phyloP scores from a whole-genome alignment of 768 basidiomycete species.

The Hypholoma fasciculare region DNA sequence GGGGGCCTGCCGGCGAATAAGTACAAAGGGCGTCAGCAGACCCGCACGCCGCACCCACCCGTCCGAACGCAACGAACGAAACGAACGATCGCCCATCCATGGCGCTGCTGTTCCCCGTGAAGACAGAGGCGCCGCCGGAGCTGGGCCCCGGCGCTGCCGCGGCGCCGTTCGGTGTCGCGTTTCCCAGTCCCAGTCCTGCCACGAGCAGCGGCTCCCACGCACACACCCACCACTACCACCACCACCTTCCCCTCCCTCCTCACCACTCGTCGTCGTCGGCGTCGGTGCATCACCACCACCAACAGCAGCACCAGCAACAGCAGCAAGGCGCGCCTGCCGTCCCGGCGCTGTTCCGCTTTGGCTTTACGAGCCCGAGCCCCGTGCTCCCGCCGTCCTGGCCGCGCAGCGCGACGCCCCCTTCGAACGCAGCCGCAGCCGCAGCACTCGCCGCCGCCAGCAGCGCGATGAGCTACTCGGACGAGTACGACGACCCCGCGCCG shows the following conservation, averaged over 20 bases:
- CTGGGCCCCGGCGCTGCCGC: too few relatives aligned
- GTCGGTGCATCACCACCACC: not conserved
- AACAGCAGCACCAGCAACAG: not conserved
- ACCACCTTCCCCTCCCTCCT: not conserved
- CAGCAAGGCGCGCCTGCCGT: not conserved
- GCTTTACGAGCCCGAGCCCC: not conserved
- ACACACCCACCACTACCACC: not conserved
- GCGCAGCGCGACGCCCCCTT: not conserved
- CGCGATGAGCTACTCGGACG: slow-evolving; percentile 52
- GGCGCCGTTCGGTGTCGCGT: too few relatives aligned
- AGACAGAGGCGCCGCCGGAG: too few relatives aligned
- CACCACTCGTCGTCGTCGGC: not conserved
- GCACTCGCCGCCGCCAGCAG: slow-evolving; percentile 10
- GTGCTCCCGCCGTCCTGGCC: not conserved
- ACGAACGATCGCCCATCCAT: too few relatives aligned
- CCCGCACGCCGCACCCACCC: too few relatives aligned
- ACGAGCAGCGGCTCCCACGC: not conserved
- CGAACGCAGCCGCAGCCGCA: not conserved
- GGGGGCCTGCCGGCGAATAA: too few relatives aligned
- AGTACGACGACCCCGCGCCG: slow-evolving; percentile 63
- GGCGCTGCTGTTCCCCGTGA: too few relatives aligned
- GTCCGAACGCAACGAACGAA: too few relatives aligned
- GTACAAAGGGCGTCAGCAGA: too few relatives aligned
- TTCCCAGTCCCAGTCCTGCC: too few relatives aligned
- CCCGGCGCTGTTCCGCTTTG: not conserved